A percentile compares a stretch with the other conserved stretches of the same genome.
Evolutionary conservation across 2,329 filamentous ascomycete genomes (phyloP).

Genomic region (Hymenoscyphus fructigenus): DNA sequence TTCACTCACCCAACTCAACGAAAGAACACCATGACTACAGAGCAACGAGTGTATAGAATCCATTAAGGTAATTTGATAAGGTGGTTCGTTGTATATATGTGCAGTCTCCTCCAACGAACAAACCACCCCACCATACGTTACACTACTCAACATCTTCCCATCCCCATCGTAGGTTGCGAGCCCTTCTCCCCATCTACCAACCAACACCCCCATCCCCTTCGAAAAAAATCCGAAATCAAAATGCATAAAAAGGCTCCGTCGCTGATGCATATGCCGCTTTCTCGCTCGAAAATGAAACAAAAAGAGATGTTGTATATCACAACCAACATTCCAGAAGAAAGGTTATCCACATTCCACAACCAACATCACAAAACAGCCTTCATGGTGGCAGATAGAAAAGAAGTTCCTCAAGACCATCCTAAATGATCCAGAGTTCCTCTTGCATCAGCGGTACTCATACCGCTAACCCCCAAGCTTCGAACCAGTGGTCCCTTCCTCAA

Average conservation of each 20-base stretch:
- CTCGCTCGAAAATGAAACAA: slow-evolving; percentile 7
- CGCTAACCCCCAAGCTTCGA: slow-evolving; percentile 57
- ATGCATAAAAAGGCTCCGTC: slow-evolving; percentile 9
- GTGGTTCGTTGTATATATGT: not conserved
- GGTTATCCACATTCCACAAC: slow-evolving; percentile 14
- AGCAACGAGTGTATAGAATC: not conserved
- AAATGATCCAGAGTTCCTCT: slow-evolving; percentile 56
- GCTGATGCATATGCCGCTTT: slow-evolving; percentile 17
- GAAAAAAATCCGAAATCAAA: not conserved
- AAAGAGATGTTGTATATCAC: not conserved
- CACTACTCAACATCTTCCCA: not conserved
- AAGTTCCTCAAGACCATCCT: slow-evolving; percentile 43
- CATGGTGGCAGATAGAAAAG: not conserved
- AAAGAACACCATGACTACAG: no score
- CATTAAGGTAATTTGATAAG: not conserved
- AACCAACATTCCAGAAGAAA: slow-evolving; percentile 9
- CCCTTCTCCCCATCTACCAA: slow-evolving; percentile 1
- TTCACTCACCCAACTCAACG: no score
- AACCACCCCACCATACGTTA: not conserved
- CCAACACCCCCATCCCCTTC: not conserved
- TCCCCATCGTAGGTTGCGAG: not conserved
- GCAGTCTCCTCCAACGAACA: not conserved
- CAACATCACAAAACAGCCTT: not conserved
- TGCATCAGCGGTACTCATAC: slow-evolving; percentile 55
- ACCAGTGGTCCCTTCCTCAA: slow-evolving; percentile 60